phyloP scores from a whole-genome alignment of 2,329 filamentous ascomycete species.

The Pyricularia sp. region DNA sequence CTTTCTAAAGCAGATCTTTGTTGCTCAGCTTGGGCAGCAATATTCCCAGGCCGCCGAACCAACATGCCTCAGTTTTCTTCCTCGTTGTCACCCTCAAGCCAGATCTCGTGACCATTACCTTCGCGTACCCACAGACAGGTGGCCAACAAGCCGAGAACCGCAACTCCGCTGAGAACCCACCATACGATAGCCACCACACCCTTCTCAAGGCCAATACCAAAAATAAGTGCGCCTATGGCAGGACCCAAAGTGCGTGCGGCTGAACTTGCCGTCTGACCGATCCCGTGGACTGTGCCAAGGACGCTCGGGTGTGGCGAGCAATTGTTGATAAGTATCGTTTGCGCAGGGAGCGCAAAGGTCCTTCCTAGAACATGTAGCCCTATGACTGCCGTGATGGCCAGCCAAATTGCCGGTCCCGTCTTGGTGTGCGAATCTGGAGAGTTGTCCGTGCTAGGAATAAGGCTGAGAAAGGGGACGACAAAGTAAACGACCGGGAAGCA shows the following conservation, averaged over 20 bases:
- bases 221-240: slow-evolving; percentile 48
- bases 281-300: slow-evolving; percentile 46
- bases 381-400: slow-evolving; percentile 52
- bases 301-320: slow-evolving; percentile 49
- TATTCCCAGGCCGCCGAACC: background rate
- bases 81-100: slow-evolving; percentile 52
- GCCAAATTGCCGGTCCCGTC: slow-evolving; percentile 51
- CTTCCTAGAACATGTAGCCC: slow-evolving; percentile 61
- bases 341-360: slow-evolving; percentile 56
- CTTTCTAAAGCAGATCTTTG: background rate
- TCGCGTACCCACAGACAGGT: slow-evolving; percentile 46
- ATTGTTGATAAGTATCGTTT: slow-evolving; percentile 52
- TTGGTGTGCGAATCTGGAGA: slow-evolving; percentile 39
- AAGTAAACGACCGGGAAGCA: slow-evolving; percentile 64
- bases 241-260: slow-evolving; percentile 51
- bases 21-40: background rate
- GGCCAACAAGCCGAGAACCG: slow-evolving; percentile 35
- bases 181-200: slow-evolving; percentile 50
- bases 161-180: slow-evolving; percentile 44
- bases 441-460: slow-evolving; percentile 47
- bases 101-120: slow-evolving; percentile 55
- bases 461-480: slow-evolving; percentile 59
- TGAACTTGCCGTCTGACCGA: slow-evolving; percentile 49
- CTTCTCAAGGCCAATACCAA: slow-evolving; percentile 46
- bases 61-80: slow-evolving; percentile 11